A percentile compares a stretch with the other conserved stretches of the same genome.
These are phyloP conservation scores for Cyberlindnera saturnus DNA, from an alignment of 805 yeast genomes.

Conservation along the genomic window DNA sequence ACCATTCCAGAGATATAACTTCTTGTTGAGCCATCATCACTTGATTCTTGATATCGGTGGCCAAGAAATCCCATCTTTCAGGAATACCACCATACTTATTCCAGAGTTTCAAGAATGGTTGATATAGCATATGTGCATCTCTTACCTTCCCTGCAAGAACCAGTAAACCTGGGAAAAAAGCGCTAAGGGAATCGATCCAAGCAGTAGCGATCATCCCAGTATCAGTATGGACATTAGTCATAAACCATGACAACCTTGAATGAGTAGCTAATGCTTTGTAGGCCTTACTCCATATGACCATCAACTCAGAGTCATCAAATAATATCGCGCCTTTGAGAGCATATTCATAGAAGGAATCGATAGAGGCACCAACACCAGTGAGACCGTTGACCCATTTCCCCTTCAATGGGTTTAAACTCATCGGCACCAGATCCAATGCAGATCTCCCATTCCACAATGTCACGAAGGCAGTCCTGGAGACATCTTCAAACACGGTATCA, in stretches of 20 bases:
- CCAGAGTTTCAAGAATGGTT: constrained; percentile 72
- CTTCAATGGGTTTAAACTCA: constrained; percentile 60
- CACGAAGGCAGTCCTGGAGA: constrained; percentile 57
- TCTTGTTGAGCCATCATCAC: constrained; percentile 17
- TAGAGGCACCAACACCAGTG: constrained; percentile 86
- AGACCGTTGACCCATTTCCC: constrained; percentile 51
- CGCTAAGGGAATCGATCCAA: constrained; percentile 86
- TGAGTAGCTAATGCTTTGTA: constrained; percentile 54
- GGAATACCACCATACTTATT: constrained; percentile 75
- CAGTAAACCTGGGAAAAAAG: constrained; percentile 84
- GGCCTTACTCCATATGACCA: constrained; percentile 52
- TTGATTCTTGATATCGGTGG: neutral
- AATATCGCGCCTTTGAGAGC: constrained; percentile 72
- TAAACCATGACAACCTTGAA: constrained; percentile 46
- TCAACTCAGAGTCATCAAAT: constrained; percentile 53
- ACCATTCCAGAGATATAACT: constrained; percentile 71
- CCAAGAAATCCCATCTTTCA: constrained; percentile 67
- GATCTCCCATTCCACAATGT: constrained; percentile 67
- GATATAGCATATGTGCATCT: constrained; percentile 58
- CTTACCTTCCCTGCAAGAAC: constrained; percentile 70
- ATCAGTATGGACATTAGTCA: constrained; percentile 47
- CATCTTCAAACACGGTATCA: constrained; percentile 61
- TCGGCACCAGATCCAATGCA: constrained; percentile 61
- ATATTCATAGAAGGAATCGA: constrained; percentile 88
- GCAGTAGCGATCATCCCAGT: constrained; percentile 44